Evolutionary conservation across 306 rosid species (phyloP).

Genomic region (Styphnolobium japonicum): DNA sequence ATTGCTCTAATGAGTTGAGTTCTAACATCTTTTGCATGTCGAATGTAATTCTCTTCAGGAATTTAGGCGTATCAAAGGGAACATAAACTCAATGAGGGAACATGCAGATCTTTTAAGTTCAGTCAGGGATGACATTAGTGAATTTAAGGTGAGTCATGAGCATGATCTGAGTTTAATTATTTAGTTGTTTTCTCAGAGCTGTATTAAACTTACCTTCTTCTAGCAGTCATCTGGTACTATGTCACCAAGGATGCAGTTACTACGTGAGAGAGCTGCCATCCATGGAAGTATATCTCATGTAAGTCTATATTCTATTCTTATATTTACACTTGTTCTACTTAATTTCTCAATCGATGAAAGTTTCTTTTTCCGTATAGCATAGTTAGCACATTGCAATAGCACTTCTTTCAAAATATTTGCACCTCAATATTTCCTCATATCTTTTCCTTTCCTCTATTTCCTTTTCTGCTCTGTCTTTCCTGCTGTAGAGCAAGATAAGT

Average conservation of each 20-base stretch:
- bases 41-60: conserved; percentile 55
- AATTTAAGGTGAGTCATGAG: conserved; percentile 65
- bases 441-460: background rate
- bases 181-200: conserved; percentile 2
- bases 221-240: conserved; percentile 89
- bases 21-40: background rate
- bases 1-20: conserved; percentile 6
- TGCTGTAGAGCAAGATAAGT: background rate
- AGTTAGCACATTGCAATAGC: no score
- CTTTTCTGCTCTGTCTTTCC: background rate
- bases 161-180: conserved; percentile 21
- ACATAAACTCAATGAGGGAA: conserved; percentile 86
- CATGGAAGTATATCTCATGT: conserved; percentile 98
- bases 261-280: conserved; percentile 90
- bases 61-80: conserved; percentile 87
- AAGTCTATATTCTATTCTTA: conserved; percentile 37
- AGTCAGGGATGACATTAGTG: conserved; percentile 95
- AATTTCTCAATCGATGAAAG: conserved; percentile 2
- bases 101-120: conserved; percentile 97
- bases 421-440: background rate
- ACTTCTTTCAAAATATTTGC: background rate
- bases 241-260: conserved; percentile 91
- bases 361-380: background rate
- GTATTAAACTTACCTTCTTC: conserved; percentile 28
- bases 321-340: background rate